A percentile compares a stretch with the other conserved stretches of the same genome.
Conservation (phyloP, 2,329 filamentous ascomycete species). For the Phialemoniopsis sp. region DNA sequence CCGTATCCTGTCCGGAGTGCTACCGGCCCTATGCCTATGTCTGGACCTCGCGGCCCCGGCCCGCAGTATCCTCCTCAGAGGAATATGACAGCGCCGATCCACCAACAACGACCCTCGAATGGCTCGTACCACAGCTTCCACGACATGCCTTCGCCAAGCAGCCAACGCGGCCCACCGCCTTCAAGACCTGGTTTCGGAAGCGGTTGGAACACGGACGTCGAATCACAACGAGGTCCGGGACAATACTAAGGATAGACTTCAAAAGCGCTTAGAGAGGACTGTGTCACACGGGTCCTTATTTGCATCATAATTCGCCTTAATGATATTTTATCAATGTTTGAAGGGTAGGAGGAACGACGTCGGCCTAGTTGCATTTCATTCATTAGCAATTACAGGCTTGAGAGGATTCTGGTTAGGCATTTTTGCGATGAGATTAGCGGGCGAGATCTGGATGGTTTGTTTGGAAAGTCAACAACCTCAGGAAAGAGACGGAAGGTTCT, state of each 20-base stretch:
- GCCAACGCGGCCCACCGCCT: constrained; percentile 1
- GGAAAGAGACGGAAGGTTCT: no score
- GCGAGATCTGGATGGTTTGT: no score
- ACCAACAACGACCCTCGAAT: constrained; percentile 10
- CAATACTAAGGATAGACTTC: constrained; percentile 6
- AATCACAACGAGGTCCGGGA: constrained; percentile 10
- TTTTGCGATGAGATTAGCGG: no score
- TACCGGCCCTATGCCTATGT: constrained; percentile 20
- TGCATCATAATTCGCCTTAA: no score
- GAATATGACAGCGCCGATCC: constrained; percentile 26
- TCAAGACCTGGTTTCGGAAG: constrained; percentile 3
- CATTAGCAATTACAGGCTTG: no score
- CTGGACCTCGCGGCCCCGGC: constrained; percentile 9
- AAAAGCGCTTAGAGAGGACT: no score
- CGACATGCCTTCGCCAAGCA: constrained; percentile 4
- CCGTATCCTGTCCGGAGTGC: constrained; percentile 18
- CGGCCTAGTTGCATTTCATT: no score
- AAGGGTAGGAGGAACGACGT: no score
- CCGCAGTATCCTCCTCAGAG: constrained; percentile 20
- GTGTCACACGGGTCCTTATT: no score
- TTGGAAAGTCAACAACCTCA: no score
- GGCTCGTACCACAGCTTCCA: constrained; percentile 12
- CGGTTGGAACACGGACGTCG: constrained; percentile 12
- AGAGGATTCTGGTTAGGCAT: no score
- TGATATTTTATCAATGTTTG: no score